Conservation (phyloP, 495 filamentous ascomycete genomes). For the Darksidea phi region DNA sequence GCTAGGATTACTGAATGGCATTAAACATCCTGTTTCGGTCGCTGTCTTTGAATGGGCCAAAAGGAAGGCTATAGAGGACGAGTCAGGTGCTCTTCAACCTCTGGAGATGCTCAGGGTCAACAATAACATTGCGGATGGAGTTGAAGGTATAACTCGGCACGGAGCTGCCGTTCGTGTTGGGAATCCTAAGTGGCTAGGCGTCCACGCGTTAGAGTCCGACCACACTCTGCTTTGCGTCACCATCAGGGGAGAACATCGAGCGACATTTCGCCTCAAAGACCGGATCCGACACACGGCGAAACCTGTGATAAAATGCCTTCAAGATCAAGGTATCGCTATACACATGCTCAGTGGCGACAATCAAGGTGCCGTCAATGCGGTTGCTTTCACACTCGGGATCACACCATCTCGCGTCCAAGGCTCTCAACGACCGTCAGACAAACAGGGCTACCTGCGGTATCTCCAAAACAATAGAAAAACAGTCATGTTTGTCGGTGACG, state of each 20-base stretch:
- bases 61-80: slow-evolving; percentile 46
- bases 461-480: slow-evolving; percentile 38
- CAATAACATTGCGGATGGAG: slow-evolving; percentile 19
- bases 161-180: slow-evolving; percentile 54
- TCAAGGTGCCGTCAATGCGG: slow-evolving; percentile 53
- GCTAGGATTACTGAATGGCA: slow-evolving; percentile 52
- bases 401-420: slow-evolving; percentile 48
- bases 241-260: slow-evolving; percentile 50
- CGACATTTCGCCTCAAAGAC: slow-evolving; percentile 62
- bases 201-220: slow-evolving; percentile 44
- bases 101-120: slow-evolving; percentile 46
- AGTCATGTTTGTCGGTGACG: slow-evolving; percentile 74
- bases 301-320: slow-evolving; percentile 51
- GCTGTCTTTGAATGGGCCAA: slow-evolving; percentile 52
- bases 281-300: slow-evolving; percentile 57
- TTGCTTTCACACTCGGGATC: slow-evolving; percentile 58
- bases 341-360: slow-evolving; percentile 73
- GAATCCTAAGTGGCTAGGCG: slow-evolving; percentile 61
- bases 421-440: slow-evolving; percentile 60
- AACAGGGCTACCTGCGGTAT: slow-evolving; percentile 59
- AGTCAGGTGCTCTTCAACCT: slow-evolving; percentile 39
- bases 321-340: slow-evolving; percentile 55
- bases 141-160: slow-evolving; percentile 38
- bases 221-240: slow-evolving; percentile 65
- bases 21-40: slow-evolving; percentile 67